phyloP scores from a whole-genome alignment of 805 yeast species.

The Candida quercuum region DNA sequence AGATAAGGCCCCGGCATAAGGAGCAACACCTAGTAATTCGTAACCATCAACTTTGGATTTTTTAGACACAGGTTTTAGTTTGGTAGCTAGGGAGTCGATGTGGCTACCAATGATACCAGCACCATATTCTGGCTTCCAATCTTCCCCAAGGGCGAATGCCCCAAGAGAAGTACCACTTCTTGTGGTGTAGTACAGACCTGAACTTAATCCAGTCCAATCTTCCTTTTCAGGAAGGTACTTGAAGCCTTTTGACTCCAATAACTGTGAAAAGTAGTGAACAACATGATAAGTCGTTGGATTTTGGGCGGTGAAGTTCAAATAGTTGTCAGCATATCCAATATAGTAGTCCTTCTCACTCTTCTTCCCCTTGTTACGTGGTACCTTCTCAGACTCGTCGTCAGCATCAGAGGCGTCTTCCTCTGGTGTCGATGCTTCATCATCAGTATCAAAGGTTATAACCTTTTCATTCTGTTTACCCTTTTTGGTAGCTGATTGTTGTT shows the following conservation, averaged over 20 bases:
- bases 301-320: slow-evolving; percentile 64
- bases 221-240: slow-evolving; percentile 57
- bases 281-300: slow-evolving; percentile 78
- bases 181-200: slow-evolving; percentile 59
- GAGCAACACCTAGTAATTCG: slow-evolving; percentile 77
- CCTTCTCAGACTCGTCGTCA: slow-evolving; percentile 1
- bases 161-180: slow-evolving; percentile 65
- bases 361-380: slow-evolving; percentile 4
- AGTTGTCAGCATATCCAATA: slow-evolving; percentile 37
- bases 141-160: slow-evolving; percentile 64
- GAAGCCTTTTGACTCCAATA: slow-evolving; percentile 58
- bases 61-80: slow-evolving; percentile 67
- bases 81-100: slow-evolving; percentile 64
- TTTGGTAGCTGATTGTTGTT: slow-evolving; percentile 2
- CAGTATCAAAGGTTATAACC: slow-evolving; percentile 19
- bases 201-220: slow-evolving; percentile 27
- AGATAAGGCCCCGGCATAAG: slow-evolving; percentile 69
- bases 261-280: slow-evolving; percentile 42
- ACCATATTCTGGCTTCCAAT: slow-evolving; percentile 61
- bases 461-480: background rate
- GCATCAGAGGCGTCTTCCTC: slow-evolving; percentile 17
- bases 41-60: slow-evolving; percentile 64
- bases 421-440: slow-evolving; percentile 17
- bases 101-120: slow-evolving; percentile 73
- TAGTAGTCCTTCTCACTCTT: slow-evolving; percentile 20